Evolutionary conservation across 2,329 filamentous ascomycete species (phyloP).

Genomic region (Colletotrichum lindemuthianum): DNA sequence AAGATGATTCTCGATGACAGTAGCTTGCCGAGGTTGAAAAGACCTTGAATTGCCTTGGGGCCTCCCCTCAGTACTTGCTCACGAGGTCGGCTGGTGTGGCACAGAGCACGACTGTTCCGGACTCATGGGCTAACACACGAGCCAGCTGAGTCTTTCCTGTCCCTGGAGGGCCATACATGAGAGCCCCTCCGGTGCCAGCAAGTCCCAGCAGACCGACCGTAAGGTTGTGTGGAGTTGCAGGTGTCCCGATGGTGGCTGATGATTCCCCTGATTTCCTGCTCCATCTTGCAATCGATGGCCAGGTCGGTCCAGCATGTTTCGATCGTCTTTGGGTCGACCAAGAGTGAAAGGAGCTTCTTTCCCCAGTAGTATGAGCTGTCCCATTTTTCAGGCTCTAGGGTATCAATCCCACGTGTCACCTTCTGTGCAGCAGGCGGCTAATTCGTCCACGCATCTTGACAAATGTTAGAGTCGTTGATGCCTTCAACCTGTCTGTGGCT

Average conservation of each 20-base stretch:
- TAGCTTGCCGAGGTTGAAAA: slow-evolving; percentile 40
- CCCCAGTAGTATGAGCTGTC: neutral
- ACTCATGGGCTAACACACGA: slow-evolving; percentile 38
- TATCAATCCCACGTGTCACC: neutral
- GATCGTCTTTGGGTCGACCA: neutral
- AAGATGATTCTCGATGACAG: slow-evolving; percentile 43
- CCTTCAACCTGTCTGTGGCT: neutral
- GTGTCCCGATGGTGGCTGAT: neutral
- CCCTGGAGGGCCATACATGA: slow-evolving; percentile 43
- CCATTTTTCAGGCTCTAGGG: neutral
- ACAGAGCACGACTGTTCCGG: slow-evolving; percentile 38
- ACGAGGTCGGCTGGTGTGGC: slow-evolving; percentile 34
- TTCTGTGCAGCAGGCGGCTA: neutral
- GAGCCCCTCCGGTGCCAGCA: slow-evolving; percentile 35
- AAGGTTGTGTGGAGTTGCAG: neutral
- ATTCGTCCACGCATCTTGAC: neutral
- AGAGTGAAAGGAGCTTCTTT: neutral
- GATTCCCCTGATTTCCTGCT: neutral
- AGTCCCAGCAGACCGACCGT: slow-evolving; percentile 39
- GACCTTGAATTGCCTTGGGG: slow-evolving; percentile 42
- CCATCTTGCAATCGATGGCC: neutral
- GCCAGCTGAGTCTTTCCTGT: slow-evolving; percentile 44
- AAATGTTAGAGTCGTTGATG: neutral
- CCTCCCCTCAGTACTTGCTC: slow-evolving; percentile 36
- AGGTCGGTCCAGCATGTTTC: neutral